These are phyloP conservation scores for Aspergillus steynii DNA, from an alignment of 495 filamentous ascomycete genomes.

Conservation along the genomic window DNA sequence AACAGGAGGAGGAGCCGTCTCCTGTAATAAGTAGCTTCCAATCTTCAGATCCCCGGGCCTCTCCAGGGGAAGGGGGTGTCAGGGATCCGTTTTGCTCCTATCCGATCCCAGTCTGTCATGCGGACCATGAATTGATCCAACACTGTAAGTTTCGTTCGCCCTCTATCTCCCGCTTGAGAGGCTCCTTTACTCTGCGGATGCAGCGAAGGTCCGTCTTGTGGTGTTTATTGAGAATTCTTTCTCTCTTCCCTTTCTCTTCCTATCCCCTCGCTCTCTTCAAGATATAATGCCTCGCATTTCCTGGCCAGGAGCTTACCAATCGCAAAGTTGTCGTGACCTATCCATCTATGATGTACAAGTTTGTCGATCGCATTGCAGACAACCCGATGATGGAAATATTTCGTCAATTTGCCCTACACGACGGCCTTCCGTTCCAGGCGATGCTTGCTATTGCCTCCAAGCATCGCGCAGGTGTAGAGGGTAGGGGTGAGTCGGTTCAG, in stretches of 20 bases:
- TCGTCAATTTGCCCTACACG: slow-evolving; percentile 26
- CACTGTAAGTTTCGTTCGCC: slow-evolving; percentile 25
- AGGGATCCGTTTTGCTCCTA: slow-evolving; percentile 27
- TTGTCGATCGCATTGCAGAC: slow-evolving; percentile 20
- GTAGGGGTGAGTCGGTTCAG: slow-evolving; percentile 28
- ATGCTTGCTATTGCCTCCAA: slow-evolving; percentile 35
- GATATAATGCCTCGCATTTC: background rate
- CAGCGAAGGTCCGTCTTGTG: background rate
- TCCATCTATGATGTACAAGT: slow-evolving; percentile 36
- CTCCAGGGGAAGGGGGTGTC: slow-evolving; percentile 16
- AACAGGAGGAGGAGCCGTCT: slow-evolving; percentile 15
- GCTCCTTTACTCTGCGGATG: background rate
- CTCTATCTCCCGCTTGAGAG: background rate
- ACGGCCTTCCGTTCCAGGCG: slow-evolving; percentile 29
- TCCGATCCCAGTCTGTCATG: slow-evolving; percentile 22
- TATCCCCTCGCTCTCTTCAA: background rate
- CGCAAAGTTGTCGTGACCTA: slow-evolving; percentile 28
- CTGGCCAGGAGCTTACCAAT: slow-evolving; percentile 12
- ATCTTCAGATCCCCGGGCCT: slow-evolving; percentile 10
- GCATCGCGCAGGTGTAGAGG: slow-evolving; percentile 29
- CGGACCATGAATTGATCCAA: slow-evolving; percentile 29
- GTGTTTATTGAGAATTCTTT: background rate
- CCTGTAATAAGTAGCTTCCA: slow-evolving; percentile 5
- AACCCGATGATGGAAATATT: slow-evolving; percentile 34
- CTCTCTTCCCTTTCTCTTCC: background rate